Evolutionary conservation across 2,329 filamentous ascomycete species (phyloP).

Genomic region (Byssoonygena ceratinophila): DNA sequence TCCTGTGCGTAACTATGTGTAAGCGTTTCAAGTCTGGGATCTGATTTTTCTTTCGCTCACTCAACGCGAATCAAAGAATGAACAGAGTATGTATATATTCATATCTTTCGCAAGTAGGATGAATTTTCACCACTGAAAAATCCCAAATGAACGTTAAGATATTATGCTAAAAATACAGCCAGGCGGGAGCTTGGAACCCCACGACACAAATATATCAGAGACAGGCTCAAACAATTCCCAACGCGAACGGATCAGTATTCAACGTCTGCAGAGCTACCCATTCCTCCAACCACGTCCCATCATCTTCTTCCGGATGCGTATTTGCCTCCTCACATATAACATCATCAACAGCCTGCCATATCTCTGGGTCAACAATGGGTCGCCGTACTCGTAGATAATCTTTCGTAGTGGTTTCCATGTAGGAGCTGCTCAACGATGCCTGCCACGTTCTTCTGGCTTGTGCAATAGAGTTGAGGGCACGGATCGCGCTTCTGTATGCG

Average conservation of each 20-base stretch:
- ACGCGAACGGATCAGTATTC: not conserved
- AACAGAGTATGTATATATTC: not conserved
- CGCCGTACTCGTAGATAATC: not conserved
- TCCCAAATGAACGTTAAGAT: no score
- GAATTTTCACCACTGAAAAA: not conserved
- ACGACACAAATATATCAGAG: not conserved
- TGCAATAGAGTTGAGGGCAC: conserved; percentile 4
- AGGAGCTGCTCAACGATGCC: not conserved
- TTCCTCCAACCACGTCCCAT: conserved; percentile 6
- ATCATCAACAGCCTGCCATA: conserved; percentile 6
- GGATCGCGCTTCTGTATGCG: conserved; percentile 7
- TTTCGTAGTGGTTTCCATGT: not conserved
- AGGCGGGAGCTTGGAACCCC: not conserved
- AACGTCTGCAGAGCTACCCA: conserved; percentile 7
- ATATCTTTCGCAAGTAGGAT: not conserved
- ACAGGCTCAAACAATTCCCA: not conserved
- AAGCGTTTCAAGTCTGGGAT: not conserved
- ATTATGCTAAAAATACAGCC: not conserved
- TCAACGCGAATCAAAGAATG: not conserved
- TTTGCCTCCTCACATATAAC: not conserved
- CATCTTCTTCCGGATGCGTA: not conserved
- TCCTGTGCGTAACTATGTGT: not conserved
- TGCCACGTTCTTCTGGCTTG: conserved; percentile 5
- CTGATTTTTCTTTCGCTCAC: not conserved
- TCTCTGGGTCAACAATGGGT: not conserved